Evolutionary conservation across 441 rosid genomes (phyloP).

Genomic region (Bruguiera hainesii): DNA sequence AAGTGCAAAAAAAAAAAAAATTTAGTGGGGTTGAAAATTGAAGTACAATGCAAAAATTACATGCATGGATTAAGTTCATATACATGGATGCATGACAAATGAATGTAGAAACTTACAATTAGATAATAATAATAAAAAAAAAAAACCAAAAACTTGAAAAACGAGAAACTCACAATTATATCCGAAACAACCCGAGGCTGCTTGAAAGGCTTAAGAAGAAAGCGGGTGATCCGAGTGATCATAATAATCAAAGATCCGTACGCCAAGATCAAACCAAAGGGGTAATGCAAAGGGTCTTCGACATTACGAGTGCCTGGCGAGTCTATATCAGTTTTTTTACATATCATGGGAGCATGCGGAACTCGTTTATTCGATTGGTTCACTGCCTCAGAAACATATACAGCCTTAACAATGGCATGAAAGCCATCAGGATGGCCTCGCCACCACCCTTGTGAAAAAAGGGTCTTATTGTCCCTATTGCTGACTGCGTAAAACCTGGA

Average conservation of each 20-base stretch:
- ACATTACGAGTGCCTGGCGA: no score
- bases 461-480: no score
- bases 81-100: neutral
- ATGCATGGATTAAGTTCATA: neutral
- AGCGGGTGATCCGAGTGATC: slow-evolving; percentile 29
- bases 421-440: no score
- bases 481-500: no score
- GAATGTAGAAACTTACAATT: neutral
- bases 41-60: neutral
- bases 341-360: no score
- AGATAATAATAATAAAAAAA: no score
- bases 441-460: no score
- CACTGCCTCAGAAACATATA: no score
- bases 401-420: no score
- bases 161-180: slow-evolving; percentile 39
- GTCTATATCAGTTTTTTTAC: no score
- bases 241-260: slow-evolving; percentile 36
- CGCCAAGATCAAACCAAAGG: slow-evolving; percentile 24
- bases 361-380: no score
- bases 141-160: neutral
- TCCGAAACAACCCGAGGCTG: slow-evolving; percentile 59
- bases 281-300: neutral
- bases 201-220: slow-evolving; percentile 52
- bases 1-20: neutral
- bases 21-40: no score